Evolutionary conservation across 495 filamentous ascomycete species (phyloP), one percentile per base, ranked within the genome.

Genomic region (Hyaloscypha finlandica): DNA sequence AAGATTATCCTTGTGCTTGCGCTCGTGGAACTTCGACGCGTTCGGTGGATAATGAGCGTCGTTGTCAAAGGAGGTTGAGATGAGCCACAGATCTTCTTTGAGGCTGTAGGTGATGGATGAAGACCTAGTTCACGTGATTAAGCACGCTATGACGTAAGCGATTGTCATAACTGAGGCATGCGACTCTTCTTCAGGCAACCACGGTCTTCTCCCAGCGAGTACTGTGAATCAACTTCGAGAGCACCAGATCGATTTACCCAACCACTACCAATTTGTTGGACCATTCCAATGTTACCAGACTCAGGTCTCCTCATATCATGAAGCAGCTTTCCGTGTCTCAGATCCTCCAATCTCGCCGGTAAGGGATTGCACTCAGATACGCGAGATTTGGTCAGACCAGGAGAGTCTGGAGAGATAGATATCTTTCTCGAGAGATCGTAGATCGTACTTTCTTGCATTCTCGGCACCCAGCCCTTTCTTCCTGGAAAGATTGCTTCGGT

Each of bases 21-120:
- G 30, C 45, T 42, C 16, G 19, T 42, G 42, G 30, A 12, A 20
- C 39, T 60, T 61, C 8, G 59, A 64, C 48, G 62, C 52, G 48
- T 64, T 64, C 31, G 32, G 48, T 39, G 6, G 32, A 64, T 29
- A 55, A 64, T 56, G 62, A 57, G 29, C 52, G 62, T 56, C 25
- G 52, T 63, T 57, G 62, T 52, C 56, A 59, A 61, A 45, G 59
- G 37, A 29, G 59, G 30, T 59, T 8, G 14, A 59, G 31, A 29
- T 4, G n/a, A 59, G 33, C 30, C 56, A n/a, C 30, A 1, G 35
- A 32, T 25, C 25, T 25, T 25, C 25, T 25, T 25, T 25, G 25
- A 25, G 25, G 25, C 25, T 25, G 25, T 25, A 25, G 25, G 25
- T 25, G 25, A 19, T 12, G 42, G 42, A 6, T 48, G 9, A 19